Percentiles rank a stretch among this genome's conserved stretches.
Conservation (phyloP, 257 asterid genomes). For the Fraxinus cuspidata region DNA sequence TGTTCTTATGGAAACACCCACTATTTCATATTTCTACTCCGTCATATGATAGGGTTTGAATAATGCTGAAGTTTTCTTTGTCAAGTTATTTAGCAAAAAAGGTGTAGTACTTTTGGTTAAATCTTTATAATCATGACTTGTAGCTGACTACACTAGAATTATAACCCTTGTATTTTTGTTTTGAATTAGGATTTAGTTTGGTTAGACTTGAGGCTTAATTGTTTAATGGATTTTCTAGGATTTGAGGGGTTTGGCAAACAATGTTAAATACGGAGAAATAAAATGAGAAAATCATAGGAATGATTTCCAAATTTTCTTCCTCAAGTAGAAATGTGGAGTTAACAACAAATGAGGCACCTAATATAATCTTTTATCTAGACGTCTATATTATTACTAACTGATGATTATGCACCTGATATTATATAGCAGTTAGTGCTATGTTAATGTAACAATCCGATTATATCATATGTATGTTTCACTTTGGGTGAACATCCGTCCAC, state of each 20-base stretch:
- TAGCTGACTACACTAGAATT: slow-evolving; percentile 5
- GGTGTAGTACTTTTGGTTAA: slow-evolving; percentile 4
- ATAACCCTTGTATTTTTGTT: slow-evolving; percentile 1
- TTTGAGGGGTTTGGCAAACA: neutral
- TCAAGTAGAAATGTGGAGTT: neutral
- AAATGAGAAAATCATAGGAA: too few species aligned
- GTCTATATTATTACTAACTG: neutral
- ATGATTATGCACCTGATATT: neutral
- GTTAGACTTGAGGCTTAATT: slow-evolving; percentile 3
- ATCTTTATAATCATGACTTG: neutral
- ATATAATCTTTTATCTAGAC: neutral
- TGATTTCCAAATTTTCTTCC: neutral
- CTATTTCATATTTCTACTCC: neutral
- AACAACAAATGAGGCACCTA: neutral
- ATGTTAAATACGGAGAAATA: too few species aligned
- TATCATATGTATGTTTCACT: too few species aligned
- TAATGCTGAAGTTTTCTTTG: slow-evolving; percentile 8
- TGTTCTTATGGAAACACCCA: slow-evolving; percentile 32
- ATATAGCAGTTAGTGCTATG: neutral
- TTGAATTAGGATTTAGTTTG: slow-evolving; percentile 20
- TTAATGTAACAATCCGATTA: too few species aligned
- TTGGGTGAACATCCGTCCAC: too few species aligned
- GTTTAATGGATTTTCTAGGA: slow-evolving; percentile 1
- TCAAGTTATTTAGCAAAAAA: slow-evolving; percentile 17
- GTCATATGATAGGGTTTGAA: slow-evolving; percentile 11